Evolutionary conservation across 1,284 basidiomycete species (phyloP).

Genomic region (Leccinum pachyderme): DNA sequence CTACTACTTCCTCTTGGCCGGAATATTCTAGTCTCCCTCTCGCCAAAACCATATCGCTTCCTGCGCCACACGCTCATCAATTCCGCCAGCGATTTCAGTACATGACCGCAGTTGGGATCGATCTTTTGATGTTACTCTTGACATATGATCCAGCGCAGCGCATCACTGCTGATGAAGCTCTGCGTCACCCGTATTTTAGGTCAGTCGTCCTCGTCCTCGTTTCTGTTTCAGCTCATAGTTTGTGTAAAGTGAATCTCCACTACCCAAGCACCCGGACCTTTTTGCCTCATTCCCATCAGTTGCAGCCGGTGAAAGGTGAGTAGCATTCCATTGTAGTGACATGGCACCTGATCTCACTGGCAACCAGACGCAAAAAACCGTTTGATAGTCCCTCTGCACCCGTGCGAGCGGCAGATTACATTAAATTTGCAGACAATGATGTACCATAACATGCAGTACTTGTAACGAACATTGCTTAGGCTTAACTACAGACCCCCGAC

Average conservation of each 20-base stretch:
- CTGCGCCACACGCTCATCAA: slow-evolving; percentile 71
- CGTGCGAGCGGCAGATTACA: slow-evolving; percentile 60
- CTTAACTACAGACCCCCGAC: slow-evolving; percentile 12
- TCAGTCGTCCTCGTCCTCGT: slow-evolving; percentile 37
- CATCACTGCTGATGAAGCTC: slow-evolving; percentile 84
- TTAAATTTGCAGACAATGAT: slow-evolving; percentile 42
- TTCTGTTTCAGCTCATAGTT: slow-evolving; percentile 7
- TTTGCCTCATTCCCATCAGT: slow-evolving; percentile 96
- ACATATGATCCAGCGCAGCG: slow-evolving; percentile 87
- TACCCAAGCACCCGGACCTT: slow-evolving; percentile 96
- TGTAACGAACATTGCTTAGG: background rate
- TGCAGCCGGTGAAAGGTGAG: slow-evolving; percentile 95
- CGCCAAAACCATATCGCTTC: slow-evolving; percentile 75
- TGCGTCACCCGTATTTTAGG: slow-evolving; percentile 92
- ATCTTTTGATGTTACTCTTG: slow-evolving; percentile 80
- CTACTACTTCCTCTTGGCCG: slow-evolving; percentile 85
- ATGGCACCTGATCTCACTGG: slow-evolving; percentile 1
- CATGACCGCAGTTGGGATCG: slow-evolving; percentile 79
- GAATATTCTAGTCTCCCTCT: slow-evolving; percentile 78
- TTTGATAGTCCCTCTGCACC: slow-evolving; percentile 80
- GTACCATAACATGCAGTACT: slow-evolving; percentile 12
- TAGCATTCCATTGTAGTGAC: slow-evolving; percentile 12
- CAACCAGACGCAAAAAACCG: slow-evolving; percentile 64
- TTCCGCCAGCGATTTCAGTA: slow-evolving; percentile 80
- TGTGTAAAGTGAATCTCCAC: slow-evolving; percentile 76